These are phyloP conservation scores for Colletotrichum sp. DNA, from an alignment of 2,329 filamentous ascomycete species.

Conservation along the genomic window DNA sequence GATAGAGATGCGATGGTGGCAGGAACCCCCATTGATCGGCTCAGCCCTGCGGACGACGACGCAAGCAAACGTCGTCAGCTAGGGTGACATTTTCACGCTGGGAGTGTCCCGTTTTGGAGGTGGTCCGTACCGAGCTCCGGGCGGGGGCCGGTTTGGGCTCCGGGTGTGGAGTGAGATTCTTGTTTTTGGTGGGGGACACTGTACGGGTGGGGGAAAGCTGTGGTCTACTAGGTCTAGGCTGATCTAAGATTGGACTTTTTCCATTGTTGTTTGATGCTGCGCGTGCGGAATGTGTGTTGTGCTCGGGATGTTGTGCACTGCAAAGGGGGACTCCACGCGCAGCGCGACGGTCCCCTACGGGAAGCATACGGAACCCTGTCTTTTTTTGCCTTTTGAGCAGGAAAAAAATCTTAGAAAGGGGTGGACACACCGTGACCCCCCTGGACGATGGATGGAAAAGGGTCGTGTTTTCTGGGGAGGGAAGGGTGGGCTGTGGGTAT, in stretches of 20 bases:
- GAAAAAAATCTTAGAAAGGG: not conserved
- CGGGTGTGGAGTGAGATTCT: not conserved
- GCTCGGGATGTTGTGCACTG: not conserved
- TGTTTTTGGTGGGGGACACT: not conserved
- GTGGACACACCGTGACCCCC: not conserved
- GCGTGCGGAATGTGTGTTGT: not conserved
- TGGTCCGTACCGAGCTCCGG: constrained; percentile 3
- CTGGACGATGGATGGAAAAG: not conserved
- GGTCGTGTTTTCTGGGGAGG: not conserved
- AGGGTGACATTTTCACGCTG: not conserved
- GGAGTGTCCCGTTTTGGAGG: not conserved
- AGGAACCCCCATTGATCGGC: not conserved
- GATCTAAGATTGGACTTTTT: not conserved
- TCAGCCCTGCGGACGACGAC: constrained; percentile 15
- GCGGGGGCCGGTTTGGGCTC: not conserved
- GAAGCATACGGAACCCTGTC: no score
- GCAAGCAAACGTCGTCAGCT: constrained; percentile 11
- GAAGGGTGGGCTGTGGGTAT: not conserved
- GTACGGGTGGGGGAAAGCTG: not conserved
- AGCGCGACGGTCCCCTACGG: not conserved
- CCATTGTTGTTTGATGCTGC: not conserved
- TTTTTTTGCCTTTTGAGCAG: not conserved
- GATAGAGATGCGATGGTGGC: not conserved
- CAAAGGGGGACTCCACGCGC: not conserved
- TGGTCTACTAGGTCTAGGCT: not conserved